Percentiles rank a stretch among this genome's conserved stretches.
Conservation (phyloP, 2,329 filamentous ascomycete species). For the Intubia oerlemansii region DNA sequence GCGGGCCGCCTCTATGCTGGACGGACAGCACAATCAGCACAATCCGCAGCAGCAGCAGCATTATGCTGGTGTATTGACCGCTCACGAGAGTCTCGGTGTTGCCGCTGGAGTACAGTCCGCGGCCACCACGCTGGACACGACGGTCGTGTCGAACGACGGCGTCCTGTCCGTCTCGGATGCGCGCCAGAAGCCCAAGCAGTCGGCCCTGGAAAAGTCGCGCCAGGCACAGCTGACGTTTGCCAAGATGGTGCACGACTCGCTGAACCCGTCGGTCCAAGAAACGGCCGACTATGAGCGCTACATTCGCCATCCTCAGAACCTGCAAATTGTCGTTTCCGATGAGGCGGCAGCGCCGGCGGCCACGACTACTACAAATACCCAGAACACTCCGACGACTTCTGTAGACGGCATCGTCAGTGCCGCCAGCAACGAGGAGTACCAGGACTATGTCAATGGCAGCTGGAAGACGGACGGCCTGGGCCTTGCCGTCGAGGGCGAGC, state of each 20-base stretch:
- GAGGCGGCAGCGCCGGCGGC: conserved; percentile 24
- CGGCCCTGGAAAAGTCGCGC: conserved; percentile 52
- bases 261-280: conserved; percentile 72
- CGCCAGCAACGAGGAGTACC: conserved; percentile 42
- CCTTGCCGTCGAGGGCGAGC: conserved; percentile 17
- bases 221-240: conserved; percentile 77
- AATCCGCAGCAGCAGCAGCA: neutral
- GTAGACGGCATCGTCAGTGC: conserved; percentile 9
- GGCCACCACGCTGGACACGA: conserved; percentile 5
- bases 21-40: no score
- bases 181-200: conserved; percentile 26
- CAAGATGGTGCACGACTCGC: conserved; percentile 64
- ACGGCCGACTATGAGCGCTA: conserved; percentile 76
- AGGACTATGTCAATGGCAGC: conserved; percentile 56
- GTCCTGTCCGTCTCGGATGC: conserved; percentile 2
- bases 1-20: neutral
- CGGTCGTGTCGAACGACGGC: conserved; percentile 4
- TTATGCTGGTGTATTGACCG: no score
- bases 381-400: no score
- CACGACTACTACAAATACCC: no score
- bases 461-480: conserved; percentile 36
- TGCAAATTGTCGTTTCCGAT: conserved; percentile 55
- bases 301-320: conserved; percentile 68
- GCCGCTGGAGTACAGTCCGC: neutral
- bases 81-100: no score